Percentiles rank a stretch among this genome's conserved stretches.
These are phyloP conservation scores for Rhodotorula mucilaginosa DNA, from an alignment of 1,284 basidiomycete species.

Conservation along the genomic window DNA sequence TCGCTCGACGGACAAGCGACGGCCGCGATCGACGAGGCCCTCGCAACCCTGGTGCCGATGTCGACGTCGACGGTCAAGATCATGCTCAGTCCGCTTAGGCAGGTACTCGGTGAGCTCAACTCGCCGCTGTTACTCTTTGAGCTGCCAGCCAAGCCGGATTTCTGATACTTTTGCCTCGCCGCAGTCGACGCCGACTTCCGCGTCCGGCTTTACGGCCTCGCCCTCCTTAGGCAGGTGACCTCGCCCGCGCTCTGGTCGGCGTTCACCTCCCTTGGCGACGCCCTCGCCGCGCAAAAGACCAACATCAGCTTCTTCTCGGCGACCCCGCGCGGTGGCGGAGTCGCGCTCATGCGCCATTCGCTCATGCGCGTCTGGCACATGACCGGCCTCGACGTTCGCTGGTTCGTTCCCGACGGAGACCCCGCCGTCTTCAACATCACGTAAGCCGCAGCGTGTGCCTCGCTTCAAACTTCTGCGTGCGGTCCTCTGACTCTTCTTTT, in stretches of 20 bases:
- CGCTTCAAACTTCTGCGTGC: neutral
- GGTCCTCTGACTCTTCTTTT: neutral
- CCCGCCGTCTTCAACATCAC: constrained; percentile 21
- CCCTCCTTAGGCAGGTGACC: constrained; percentile 9
- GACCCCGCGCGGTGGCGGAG: constrained; percentile 27
- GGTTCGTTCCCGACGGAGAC: constrained; percentile 25
- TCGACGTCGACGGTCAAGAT: constrained; percentile 21
- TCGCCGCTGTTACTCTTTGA: neutral
- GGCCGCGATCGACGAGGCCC: constrained; percentile 20
- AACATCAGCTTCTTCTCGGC: constrained; percentile 28
- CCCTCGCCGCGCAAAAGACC: constrained; percentile 17
- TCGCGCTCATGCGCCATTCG: constrained; percentile 28
- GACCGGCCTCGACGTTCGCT: constrained; percentile 12
- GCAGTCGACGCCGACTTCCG: constrained; percentile 27
- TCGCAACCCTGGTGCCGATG: constrained; percentile 9
- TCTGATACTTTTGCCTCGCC: neutral
- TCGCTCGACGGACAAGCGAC: constrained; percentile 24
- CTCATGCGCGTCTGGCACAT: constrained; percentile 23
- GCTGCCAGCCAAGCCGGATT: neutral
- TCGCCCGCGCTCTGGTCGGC: constrained; percentile 16
- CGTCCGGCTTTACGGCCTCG: constrained; percentile 18
- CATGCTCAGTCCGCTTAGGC: constrained; percentile 4
- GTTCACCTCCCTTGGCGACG: constrained; percentile 6
- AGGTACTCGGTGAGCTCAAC: constrained; percentile 16
- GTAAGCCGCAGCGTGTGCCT: neutral